phyloP scores from a whole-genome alignment of 139 green algal species.

The Spirogloea muscicola region DNA sequence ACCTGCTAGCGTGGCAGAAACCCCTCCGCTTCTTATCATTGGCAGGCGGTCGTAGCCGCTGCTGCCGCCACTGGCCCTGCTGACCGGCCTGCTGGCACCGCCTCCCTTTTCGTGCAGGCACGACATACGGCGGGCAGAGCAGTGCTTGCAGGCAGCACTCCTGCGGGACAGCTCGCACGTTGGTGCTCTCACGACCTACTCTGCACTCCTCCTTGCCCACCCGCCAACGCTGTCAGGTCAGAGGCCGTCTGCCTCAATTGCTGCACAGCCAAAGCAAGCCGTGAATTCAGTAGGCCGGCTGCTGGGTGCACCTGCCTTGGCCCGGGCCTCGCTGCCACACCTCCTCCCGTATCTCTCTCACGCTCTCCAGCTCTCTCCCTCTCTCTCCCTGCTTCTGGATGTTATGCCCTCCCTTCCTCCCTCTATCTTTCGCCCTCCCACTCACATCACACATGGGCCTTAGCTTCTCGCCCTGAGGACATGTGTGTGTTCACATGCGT shows the following conservation, averaged over 20 bases:
- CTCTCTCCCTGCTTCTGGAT: background rate
- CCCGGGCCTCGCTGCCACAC: background rate
- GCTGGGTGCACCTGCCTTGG: background rate
- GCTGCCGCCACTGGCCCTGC: background rate
- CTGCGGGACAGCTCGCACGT: background rate
- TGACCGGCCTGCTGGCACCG: background rate
- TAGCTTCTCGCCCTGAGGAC: background rate
- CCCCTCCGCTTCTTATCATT: background rate
- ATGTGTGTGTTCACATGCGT: background rate
- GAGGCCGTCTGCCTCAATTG: background rate
- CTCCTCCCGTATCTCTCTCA: background rate
- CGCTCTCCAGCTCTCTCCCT: background rate
- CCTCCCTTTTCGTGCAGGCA: background rate
- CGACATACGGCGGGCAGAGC: background rate
- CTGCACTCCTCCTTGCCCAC: slow-evolving; percentile 5
- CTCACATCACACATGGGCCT: background rate
- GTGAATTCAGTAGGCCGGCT: background rate
- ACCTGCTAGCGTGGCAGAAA: background rate
- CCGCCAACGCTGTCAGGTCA: too few relatives aligned
- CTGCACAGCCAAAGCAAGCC: background rate
- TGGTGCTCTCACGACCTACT: background rate
- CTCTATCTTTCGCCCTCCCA: background rate
- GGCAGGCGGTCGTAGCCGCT: background rate
- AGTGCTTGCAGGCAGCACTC: background rate
- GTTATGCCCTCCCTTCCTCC: background rate